phyloP scores from a whole-genome alignment of 2,329 filamentous ascomycete species.

The Diplocarpon mali region DNA sequence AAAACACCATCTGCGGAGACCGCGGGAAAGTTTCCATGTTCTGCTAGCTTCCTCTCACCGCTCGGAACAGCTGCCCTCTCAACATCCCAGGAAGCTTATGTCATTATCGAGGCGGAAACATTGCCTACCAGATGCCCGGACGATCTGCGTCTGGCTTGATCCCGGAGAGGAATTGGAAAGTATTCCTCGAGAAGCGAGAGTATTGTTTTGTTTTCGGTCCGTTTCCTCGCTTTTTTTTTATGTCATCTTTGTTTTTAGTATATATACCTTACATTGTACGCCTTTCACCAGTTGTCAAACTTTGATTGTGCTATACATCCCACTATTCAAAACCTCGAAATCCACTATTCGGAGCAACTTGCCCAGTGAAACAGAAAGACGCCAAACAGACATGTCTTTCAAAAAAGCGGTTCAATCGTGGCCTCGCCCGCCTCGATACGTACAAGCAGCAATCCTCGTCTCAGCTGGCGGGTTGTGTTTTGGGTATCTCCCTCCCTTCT shows the following conservation, averaged over 20 bases:
- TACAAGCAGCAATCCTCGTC: conserved; percentile 19
- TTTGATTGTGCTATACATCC: too few species aligned
- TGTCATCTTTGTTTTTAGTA: too few species aligned
- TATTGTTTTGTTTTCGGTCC: not conserved
- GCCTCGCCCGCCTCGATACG: conserved; percentile 20
- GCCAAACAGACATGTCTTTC: too few species aligned
- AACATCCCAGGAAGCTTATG: not conserved
- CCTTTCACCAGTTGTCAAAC: too few species aligned
- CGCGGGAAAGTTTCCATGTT: not conserved
- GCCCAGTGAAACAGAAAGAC: too few species aligned
- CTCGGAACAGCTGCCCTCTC: not conserved
- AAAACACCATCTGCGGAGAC: too few species aligned
- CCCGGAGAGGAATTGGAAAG: not conserved
- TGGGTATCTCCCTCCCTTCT: conserved; percentile 15
- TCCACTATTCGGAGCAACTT: too few species aligned
- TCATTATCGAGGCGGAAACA: not conserved
- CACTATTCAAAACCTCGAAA: too few species aligned
- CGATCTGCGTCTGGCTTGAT: not conserved
- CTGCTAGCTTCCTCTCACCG: not conserved
- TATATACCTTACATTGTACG: too few species aligned
- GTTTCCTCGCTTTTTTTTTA: too few species aligned
- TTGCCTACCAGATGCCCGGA: not conserved
- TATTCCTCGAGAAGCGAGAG: not conserved
- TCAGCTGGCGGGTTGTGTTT: conserved; percentile 22
- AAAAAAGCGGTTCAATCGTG: not conserved